Percentiles rank a stretch among this genome's conserved stretches.
Conservation (phyloP, 1,284 basidiomycete species). For the Athelia psychrophila region DNA sequence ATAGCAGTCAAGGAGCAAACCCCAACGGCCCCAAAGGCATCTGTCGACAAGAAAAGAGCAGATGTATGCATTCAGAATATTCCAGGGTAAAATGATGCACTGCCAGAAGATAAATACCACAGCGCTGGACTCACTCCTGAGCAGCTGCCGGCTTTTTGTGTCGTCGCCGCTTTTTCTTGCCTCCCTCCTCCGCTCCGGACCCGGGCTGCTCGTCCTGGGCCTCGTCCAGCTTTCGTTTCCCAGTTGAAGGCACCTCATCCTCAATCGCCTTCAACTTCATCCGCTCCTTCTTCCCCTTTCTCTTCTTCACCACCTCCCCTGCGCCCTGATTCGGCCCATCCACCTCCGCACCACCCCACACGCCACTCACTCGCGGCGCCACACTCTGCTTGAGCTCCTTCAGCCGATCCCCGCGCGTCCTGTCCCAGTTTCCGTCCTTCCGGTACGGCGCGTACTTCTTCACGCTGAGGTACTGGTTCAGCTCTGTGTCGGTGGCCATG, state of each 20-base stretch:
- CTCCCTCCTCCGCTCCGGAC: too few species aligned
- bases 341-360: slow-evolving; percentile 12
- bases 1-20: too few species aligned
- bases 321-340: slow-evolving; percentile 13
- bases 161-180: too few species aligned
- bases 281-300: slow-evolving; percentile 77
- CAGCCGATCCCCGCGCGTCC: slow-evolving; percentile 64
- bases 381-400: slow-evolving; percentile 72
- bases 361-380: slow-evolving; percentile 26
- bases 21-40: too few species aligned
- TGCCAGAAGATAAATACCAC: too few species aligned
- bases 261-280: slow-evolving; percentile 41
- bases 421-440: slow-evolving; percentile 57
- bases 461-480: slow-evolving; percentile 88
- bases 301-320: slow-evolving; percentile 44
- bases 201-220: too few species aligned
- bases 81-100: too few species aligned
- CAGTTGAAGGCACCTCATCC: neutral
- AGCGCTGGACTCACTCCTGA: too few species aligned
- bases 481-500: slow-evolving; percentile 88
- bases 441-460: slow-evolving; percentile 93
- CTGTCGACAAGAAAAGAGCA: too few species aligned
- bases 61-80: too few species aligned
- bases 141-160: too few species aligned
- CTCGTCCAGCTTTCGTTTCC: too few species aligned